phyloP scores from a whole-genome alignment of 1,284 basidiomycete genomes.

The Phenoliferia sp. region DNA sequence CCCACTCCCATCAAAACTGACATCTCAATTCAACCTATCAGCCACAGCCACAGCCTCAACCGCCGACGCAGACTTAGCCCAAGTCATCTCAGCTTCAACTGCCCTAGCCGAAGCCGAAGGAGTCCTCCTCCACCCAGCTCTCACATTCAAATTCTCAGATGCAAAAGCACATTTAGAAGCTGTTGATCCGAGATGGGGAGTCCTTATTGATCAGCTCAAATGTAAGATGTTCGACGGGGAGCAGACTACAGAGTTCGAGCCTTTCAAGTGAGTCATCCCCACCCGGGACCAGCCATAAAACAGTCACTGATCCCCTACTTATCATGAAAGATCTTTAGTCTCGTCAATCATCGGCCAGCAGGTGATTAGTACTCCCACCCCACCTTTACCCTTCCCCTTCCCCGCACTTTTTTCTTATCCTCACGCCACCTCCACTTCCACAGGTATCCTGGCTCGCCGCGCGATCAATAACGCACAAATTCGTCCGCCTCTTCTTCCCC shows the following conservation, averaged over 20 bases:
- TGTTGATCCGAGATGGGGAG: constrained; percentile 65
- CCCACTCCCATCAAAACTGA: background rate
- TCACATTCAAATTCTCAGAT: constrained; percentile 68
- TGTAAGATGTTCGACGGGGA: constrained; percentile 67
- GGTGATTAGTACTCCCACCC: constrained; percentile 14
- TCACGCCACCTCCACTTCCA: constrained; percentile 59
- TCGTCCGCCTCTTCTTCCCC: constrained; percentile 67
- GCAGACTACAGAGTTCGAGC: constrained; percentile 57
- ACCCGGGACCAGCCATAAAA: no score
- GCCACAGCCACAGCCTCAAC: background rate
- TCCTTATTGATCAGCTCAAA: constrained; percentile 58
- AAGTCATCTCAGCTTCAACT: background rate
- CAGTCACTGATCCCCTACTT: background rate
- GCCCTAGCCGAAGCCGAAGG: background rate
- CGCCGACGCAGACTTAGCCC: background rate
- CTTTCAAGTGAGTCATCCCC: constrained; percentile 53
- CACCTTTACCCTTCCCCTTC: background rate
- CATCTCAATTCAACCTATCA: background rate
- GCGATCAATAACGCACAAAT: constrained; percentile 75
- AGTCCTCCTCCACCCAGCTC: constrained; percentile 55
- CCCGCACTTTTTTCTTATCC: constrained; percentile 7
- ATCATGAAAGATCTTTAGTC: constrained; percentile 51
- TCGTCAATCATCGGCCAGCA: constrained; percentile 56
- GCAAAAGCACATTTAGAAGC: constrained; percentile 66
- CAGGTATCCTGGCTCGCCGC: constrained; percentile 91